phyloP scores from a whole-genome alignment of 2,329 filamentous ascomycete genomes.

The Helotiales sp. region DNA sequence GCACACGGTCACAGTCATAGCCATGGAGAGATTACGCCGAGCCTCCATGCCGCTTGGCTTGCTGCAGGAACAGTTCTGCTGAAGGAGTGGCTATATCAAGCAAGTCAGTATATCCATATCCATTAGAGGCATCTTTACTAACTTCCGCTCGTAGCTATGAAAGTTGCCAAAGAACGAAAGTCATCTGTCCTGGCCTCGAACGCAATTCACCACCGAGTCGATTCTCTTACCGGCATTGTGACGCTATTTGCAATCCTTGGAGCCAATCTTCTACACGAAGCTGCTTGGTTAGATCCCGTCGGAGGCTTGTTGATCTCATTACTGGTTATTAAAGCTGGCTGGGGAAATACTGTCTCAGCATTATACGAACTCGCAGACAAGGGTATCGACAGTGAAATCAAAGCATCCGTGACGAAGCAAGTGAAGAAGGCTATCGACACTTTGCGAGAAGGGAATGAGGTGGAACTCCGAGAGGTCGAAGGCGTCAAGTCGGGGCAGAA shows the following conservation, averaged over 20 bases:
- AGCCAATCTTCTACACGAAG: constrained; percentile 81
- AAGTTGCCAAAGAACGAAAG: constrained; percentile 89
- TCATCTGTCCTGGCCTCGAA: constrained; percentile 96
- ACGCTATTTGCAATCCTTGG: constrained; percentile 87
- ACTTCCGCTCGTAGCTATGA: constrained; percentile 67
- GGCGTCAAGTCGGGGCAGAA: constrained; percentile 97
- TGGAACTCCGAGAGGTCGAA: constrained; percentile 76
- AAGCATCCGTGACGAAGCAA: constrained; percentile 67
- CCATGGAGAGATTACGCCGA: constrained; percentile 68
- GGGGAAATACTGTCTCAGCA: constrained; percentile 78
- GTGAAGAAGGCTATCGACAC: constrained; percentile 58
- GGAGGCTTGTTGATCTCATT: constrained; percentile 89
- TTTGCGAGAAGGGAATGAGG: constrained; percentile 53
- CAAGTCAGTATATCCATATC: constrained; percentile 64
- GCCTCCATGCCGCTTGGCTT: constrained; percentile 92
- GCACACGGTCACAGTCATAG: constrained; percentile 63
- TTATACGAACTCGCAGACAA: constrained; percentile 90
- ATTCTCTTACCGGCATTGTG: constrained; percentile 92
- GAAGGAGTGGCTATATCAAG: constrained; percentile 96
- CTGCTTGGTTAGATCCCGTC: constrained; percentile 91
- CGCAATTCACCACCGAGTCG: constrained; percentile 92
- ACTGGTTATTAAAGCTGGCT: constrained; percentile 89
- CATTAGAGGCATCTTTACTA: neutral
- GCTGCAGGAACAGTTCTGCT: constrained; percentile 85
- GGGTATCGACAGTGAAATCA: constrained; percentile 82